Base-by-base conservation (phyloP, 2,329 filamentous ascomycete genomes). In the Xenosphaeropsis pyriputrescens region DNA sequence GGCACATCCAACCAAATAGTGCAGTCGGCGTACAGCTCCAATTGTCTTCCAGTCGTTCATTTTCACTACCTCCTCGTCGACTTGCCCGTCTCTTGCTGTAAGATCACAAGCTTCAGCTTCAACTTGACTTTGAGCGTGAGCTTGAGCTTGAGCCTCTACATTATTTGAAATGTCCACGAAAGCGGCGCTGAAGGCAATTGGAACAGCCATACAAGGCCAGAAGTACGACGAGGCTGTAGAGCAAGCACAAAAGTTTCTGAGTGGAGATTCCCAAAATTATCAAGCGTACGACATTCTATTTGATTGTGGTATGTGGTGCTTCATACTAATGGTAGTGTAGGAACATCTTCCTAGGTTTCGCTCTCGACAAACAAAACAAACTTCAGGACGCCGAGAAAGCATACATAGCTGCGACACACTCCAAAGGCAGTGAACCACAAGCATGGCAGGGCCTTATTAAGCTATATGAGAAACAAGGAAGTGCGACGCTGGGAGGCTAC, bases 401-500 rank as follows among this genome's bases (percentile, higher is more conserved):
- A 1, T 96, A 96, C 57, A 65, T 70, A 31, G 66, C 71, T 22
- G 91, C 89, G 2, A 73, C 81, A 5, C 65, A 67, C 15, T 63
- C 85, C 43, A 88, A 85, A 45, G 73, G 78, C 1, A 65, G 73
- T 14, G 86, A 95, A 47, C 64, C 75, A n/a, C 82, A 89, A 50
- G 83, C 83, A 46, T 96, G 85, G 85, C 83, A 94, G 55, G 91
- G 91, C 1, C 65, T 98, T 34, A 72, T 91, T 56, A 83, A 79
- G 51, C 60, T 96, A 19, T 95, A 85, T 54, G 85, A 94, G 59
- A 80, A 75, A 49, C 81, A 86, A 52, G 78, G 74, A 13, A 58
- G 64, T 19, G 68, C 70, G 39, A 83, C 79, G 50, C 62, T 96
- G 12, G 68, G 73, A 39, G 70, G 79, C 35, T 94, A 94, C 52